Evolutionary conservation across 2,329 filamentous ascomycete genomes (phyloP).

Genomic region (Curvularia spicifera): DNA sequence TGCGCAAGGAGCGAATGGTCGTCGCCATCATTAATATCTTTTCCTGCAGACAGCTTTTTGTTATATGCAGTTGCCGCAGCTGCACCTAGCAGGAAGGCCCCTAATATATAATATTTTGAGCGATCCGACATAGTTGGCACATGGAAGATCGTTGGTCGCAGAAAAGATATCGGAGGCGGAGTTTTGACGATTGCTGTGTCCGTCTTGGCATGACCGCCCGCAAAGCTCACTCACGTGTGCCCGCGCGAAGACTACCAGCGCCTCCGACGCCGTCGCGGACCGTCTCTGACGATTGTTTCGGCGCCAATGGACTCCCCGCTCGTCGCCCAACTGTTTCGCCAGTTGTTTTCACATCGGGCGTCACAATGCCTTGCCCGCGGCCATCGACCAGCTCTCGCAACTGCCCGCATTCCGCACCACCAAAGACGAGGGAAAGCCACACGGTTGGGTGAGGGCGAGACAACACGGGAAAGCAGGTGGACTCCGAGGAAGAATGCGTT

Average conservation of each 20-base stretch:
- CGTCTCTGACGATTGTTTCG: conserved; percentile 17
- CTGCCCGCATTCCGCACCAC: conserved; percentile 38
- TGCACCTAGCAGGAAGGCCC: conserved; percentile 79
- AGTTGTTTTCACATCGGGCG: conserved; percentile 78
- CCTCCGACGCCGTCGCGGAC: conserved; percentile 22
- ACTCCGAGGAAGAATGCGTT: conserved; percentile 81
- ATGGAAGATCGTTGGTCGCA: neutral
- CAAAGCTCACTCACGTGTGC: conserved; percentile 36
- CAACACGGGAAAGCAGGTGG: conserved; percentile 74
- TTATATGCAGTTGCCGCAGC: conserved; percentile 62
- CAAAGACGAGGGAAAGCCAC: conserved; percentile 43
- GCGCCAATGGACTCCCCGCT: conserved; percentile 79
- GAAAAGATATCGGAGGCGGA: conserved; percentile 23
- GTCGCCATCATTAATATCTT: conserved; percentile 13
- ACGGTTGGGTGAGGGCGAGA: conserved; percentile 42
- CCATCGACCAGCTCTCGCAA: conserved; percentile 48
- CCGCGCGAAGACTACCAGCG: conserved; percentile 24
- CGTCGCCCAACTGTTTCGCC: conserved; percentile 78
- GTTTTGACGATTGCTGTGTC: conserved; percentile 26
- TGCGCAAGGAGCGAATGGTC: conserved; percentile 26
- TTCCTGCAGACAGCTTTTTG: conserved; percentile 30
- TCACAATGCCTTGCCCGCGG: conserved; percentile 60
- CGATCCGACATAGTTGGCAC: conserved; percentile 41
- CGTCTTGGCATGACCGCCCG: conserved; percentile 38
- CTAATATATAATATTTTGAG: conserved; percentile 65